Evolutionary conservation across 140 eudicot genomes (phyloP).

Genomic region (Senecio squalidus): DNA sequence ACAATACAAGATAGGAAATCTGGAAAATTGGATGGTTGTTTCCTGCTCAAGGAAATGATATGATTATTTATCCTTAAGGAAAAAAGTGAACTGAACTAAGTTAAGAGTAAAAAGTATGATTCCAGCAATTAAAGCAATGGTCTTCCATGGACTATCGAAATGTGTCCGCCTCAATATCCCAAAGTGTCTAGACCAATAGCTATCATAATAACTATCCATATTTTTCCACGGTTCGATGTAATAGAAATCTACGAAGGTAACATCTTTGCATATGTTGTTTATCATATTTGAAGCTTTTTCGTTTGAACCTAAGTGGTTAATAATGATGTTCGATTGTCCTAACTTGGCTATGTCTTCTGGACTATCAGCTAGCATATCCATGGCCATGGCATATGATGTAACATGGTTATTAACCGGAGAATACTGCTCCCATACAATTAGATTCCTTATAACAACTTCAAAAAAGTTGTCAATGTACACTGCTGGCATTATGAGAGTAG

Average conservation of each 20-base stretch:
- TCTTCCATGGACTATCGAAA: too few species aligned
- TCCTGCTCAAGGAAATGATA: too few species aligned
- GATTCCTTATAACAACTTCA: not conserved
- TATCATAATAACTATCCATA: not conserved
- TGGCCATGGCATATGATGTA: not conserved
- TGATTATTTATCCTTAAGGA: too few species aligned
- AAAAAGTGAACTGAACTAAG: too few species aligned
- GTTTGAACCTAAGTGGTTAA: not conserved
- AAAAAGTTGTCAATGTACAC: not conserved
- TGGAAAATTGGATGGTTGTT: too few species aligned
- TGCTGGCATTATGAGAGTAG: not conserved
- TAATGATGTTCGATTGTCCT: not conserved
- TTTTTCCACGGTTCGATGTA: not conserved
- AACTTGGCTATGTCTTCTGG: not conserved
- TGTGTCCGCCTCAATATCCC: too few species aligned
- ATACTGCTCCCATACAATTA: not conserved
- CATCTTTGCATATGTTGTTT: not conserved
- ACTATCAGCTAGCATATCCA: not conserved
- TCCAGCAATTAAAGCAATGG: too few species aligned
- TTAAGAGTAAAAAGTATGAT: too few species aligned
- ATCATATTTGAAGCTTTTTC: conserved; percentile 2
- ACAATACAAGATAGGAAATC: too few species aligned
- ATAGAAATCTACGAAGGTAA: not conserved
- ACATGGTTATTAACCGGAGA: not conserved
- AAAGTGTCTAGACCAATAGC: too few species aligned